Evolutionary conservation across 1,139 yeast species (phyloP).

Genomic region (Candida glucosophila): DNA sequence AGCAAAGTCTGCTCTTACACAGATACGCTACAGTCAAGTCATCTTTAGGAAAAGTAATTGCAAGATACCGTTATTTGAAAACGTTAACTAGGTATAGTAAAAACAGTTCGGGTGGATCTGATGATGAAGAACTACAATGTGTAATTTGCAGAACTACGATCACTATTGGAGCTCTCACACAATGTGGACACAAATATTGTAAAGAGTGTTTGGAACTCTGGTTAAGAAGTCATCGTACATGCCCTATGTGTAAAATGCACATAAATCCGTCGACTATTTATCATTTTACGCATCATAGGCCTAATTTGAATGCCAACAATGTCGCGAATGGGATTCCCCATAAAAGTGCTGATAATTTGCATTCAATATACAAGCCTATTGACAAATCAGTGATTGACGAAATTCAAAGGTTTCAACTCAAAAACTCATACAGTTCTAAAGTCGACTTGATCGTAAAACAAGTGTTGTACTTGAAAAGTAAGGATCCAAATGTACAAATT

Average conservation of each 20-base stretch:
- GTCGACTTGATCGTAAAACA: slow-evolving; percentile 77
- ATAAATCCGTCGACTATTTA: slow-evolving; percentile 43
- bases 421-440: slow-evolving; percentile 66
- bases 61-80: slow-evolving; percentile 55
- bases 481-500: slow-evolving; percentile 64
- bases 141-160: slow-evolving; percentile 69
- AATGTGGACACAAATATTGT: slow-evolving; percentile 89
- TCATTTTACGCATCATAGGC: slow-evolving; percentile 44
- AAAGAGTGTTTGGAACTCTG: slow-evolving; percentile 68
- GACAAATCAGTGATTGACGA: slow-evolving; percentile 30
- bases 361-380: slow-evolving; percentile 42
- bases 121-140: slow-evolving; percentile 39
- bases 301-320: slow-evolving; percentile 39
- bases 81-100: slow-evolving; percentile 26
- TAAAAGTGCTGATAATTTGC: slow-evolving; percentile 13
- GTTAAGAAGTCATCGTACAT: slow-evolving; percentile 45
- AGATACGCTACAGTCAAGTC: neutral
- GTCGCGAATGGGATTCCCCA: slow-evolving; percentile 16
- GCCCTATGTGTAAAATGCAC: slow-evolving; percentile 71
- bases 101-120: too few species aligned
- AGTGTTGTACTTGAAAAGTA: slow-evolving; percentile 48
- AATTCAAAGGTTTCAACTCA: slow-evolving; percentile 36
- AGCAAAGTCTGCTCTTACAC: neutral
- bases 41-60: slow-evolving; percentile 28
- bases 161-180: slow-evolving; percentile 66